Base-by-base conservation (phyloP, 2,329 filamentous ascomycete species). In the Aspergillus quadricinctus region DNA sequence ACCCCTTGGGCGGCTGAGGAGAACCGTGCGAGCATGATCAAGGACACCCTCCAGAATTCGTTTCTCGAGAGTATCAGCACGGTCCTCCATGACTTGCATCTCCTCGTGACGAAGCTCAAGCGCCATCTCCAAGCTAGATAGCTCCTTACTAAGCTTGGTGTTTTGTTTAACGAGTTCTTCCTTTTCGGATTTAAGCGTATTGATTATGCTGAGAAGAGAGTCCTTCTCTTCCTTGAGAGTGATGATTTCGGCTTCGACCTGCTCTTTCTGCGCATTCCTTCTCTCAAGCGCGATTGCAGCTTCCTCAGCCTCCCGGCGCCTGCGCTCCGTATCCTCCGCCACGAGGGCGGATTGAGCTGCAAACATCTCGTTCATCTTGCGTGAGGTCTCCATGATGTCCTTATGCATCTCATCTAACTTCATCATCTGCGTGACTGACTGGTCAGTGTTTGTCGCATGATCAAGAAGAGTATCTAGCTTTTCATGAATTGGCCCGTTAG, bases 11-110 rank as follows among this genome's bases (percentile, higher is more conserved):
- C 78, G 72, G 46, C 94, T 89, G 56, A 97, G 83, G n/a, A 97
- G 81, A 27, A 93, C 87, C 6, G 70, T 73, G 49, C 93, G 88
- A 21, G 93, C 97, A 71, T 97, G 93, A 66, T 97, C 92, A 77
- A 99, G 95, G 60, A 97, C 90, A 27, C 93, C 92, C 63, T 97
- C 93, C 31, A 99, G 78, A 64, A 99, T 96, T 27, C 94, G 87
- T 52, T 92, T 89, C 76, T 99, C 94, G 25, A 99, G 81, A 3
- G 86, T 84, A 71, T 97, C 92, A 2, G 93, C 94, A 60, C 93
- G 89, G 10, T 83, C 80, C 71, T 97, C 93, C 89, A 99, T 97
- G 27, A 89, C 83, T 48, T 90, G 86, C 57, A 99, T 84, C 75
- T 97, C 94, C 64, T 97, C 93, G 48, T 90, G 88, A 54, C 94